Evolutionary conservation across 140 eudicot species (phyloP).

Genomic region (Senecio squalidus): DNA sequence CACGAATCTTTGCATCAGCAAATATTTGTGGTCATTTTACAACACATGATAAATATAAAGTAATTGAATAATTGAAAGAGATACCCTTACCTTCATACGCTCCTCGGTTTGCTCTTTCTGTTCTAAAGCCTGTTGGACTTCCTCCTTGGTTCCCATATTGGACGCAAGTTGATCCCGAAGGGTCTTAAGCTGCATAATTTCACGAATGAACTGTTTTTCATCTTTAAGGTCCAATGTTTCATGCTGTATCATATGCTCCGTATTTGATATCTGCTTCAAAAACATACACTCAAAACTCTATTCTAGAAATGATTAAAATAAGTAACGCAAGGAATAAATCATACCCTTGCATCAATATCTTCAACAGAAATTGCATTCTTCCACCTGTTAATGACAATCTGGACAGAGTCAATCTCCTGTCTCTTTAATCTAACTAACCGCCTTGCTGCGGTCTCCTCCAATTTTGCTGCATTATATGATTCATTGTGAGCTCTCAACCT

Average conservation of each 20-base stretch:
- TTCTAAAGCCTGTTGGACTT: constrained; percentile 59
- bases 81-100: constrained; percentile 51
- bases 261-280: constrained; percentile 46
- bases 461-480: constrained; percentile 48
- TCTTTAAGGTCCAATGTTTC: constrained; percentile 70
- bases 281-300: constrained; percentile 10
- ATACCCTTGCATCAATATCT: constrained; percentile 68
- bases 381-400: constrained; percentile 48
- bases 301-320: constrained; percentile 4
- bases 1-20: not conserved
- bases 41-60: not conserved
- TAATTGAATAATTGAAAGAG: not conserved
- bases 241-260: constrained; percentile 80
- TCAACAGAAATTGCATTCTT: constrained; percentile 74
- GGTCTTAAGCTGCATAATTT: constrained; percentile 65
- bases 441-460: constrained; percentile 55
- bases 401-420: constrained; percentile 66
- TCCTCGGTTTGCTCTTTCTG: constrained; percentile 64
- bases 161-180: constrained; percentile 56
- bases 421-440: constrained; percentile 49
- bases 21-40: not conserved
- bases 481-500: constrained; percentile 34
- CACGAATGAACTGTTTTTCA: constrained; percentile 73
- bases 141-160: constrained; percentile 61
- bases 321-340: constrained; percentile 12